Evolutionary conservation across 345 rosid genomes (phyloP).

Genomic region (Dovyalis caffra): DNA sequence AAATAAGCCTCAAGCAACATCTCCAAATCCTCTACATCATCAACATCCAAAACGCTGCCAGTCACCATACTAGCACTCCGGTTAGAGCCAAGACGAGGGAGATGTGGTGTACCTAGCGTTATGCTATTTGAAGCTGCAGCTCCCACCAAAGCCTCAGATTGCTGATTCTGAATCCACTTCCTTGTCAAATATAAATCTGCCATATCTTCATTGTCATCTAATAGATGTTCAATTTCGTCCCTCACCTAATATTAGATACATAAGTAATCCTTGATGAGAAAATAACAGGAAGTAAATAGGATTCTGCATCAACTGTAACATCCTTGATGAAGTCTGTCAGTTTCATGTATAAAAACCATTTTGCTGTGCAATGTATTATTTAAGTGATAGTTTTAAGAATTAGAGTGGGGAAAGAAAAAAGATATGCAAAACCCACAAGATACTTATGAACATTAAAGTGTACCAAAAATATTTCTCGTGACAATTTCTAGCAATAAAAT

Average conservation of each 20-base stretch:
- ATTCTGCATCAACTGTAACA: not conserved
- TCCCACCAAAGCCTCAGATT: slow-evolving; percentile 52
- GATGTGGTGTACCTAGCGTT: slow-evolving; percentile 26
- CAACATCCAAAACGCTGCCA: slow-evolving; percentile 45
- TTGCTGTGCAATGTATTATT: not conserved
- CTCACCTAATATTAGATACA: slow-evolving; percentile 55
- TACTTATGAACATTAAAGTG: not conserved
- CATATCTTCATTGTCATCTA: slow-evolving; percentile 93
- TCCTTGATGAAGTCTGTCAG: not conserved
- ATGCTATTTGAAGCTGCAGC: slow-evolving; percentile 45
- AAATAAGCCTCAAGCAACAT: slow-evolving; percentile 95
- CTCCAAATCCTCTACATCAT: slow-evolving; percentile 86
- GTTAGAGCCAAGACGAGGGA: slow-evolving; percentile 49
- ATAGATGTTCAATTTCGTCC: slow-evolving; percentile 81
- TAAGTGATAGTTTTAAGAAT: not conserved
- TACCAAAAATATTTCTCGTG: not conserved
- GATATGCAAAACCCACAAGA: not conserved
- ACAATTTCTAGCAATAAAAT: not conserved
- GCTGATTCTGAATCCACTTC: slow-evolving; percentile 77
- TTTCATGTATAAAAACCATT: not conserved
- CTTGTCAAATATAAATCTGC: slow-evolving; percentile 75
- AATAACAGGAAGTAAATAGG: not conserved
- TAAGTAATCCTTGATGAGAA: not conserved
- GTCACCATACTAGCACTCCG: slow-evolving; percentile 64
- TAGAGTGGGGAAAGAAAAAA: not conserved